Base-by-base conservation (phyloP, 768 basidiomycete genomes). In the Ephemerocybe angulata region DNA sequence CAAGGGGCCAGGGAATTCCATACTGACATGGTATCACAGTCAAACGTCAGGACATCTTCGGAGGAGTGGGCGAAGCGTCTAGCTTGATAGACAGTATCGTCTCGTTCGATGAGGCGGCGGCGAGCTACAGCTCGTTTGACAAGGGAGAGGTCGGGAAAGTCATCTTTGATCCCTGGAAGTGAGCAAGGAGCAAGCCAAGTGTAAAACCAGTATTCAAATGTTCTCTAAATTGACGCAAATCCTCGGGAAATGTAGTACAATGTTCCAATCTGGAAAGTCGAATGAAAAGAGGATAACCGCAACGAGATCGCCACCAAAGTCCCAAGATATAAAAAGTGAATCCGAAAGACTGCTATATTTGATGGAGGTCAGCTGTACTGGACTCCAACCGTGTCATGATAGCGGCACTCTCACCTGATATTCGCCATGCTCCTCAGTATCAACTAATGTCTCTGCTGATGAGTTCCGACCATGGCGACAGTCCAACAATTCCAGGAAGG, bases 111-210 rank as follows among this genome's bases (percentile, higher is more conserved):
- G 71, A 83, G 35, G 86, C 87, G 7, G 71, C 67, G 13, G 75
- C 83, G 60, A 72, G 71, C 35, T 93, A 89, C 66, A 74, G 76
- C 19, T 75, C 78, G 25, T 92, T 90, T 58, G 86, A 92, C 59
- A 82, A 85, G 65, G 85, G 85, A 21, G 72, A 78, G 64, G 79
- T 87, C 35, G 90, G 90, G 1, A 90, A 92, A 69, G 81, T 87
- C 10, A 72, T 90, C 29, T 90, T 92, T 60, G 84, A 87, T 67
- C 87, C 86, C 25, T 90, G 86, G 87, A 77, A 67, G 57, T 79
- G 62, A 19, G 44, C 15, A 28, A 28, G 28, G 25, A n/a, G 27
- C 24, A 28, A 10, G 41, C 15, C 21, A 22, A 7, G 41, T 12
- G 6, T 4, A 42, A 21, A 17, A 22, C 15, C 10, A 7, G 41